Evolutionary conservation across 2,329 filamentous ascomycete genomes (phyloP).

Genomic region (Hymenoscyphus occultus): DNA sequence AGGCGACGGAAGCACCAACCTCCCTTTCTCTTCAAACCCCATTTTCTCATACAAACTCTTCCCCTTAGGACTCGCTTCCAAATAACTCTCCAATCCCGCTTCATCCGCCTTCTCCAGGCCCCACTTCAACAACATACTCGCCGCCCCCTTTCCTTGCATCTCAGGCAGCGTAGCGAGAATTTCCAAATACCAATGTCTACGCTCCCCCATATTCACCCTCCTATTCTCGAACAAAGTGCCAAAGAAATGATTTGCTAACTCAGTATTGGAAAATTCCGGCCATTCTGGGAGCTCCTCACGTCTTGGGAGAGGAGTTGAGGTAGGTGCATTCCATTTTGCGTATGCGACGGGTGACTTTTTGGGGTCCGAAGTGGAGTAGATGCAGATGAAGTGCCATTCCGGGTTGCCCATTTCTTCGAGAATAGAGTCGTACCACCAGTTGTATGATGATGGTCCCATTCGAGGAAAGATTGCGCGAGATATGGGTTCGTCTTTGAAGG

Average conservation of each 20-base stretch:
- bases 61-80: conserved; percentile 50
- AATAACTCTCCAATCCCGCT: conserved; percentile 43
- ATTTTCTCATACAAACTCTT: conserved; percentile 47
- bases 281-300: conserved; percentile 36
- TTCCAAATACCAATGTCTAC: conserved; percentile 50
- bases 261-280: conserved; percentile 41
- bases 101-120: conserved; percentile 46
- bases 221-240: conserved; percentile 38
- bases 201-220: conserved; percentile 39
- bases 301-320: conserved; percentile 30
- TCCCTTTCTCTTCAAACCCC: conserved; percentile 45
- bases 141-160: conserved; percentile 47
- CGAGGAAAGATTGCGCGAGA: conserved; percentile 40
- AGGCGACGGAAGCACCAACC: conserved; percentile 41
- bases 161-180: conserved; percentile 44
- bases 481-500: conserved; percentile 43
- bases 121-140: conserved; percentile 45
- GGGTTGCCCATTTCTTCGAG: conserved; percentile 43
- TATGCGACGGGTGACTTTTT: conserved; percentile 41
- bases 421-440: conserved; percentile 40
- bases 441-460: conserved; percentile 24
- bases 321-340: conserved; percentile 44
- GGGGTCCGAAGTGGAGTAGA: conserved; percentile 25
- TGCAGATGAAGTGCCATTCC: conserved; percentile 33
- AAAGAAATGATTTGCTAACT: conserved; percentile 43